These are phyloP conservation scores for Lepiota venenata DNA, from an alignment of 768 basidiomycete genomes.

Conservation along the genomic window DNA sequence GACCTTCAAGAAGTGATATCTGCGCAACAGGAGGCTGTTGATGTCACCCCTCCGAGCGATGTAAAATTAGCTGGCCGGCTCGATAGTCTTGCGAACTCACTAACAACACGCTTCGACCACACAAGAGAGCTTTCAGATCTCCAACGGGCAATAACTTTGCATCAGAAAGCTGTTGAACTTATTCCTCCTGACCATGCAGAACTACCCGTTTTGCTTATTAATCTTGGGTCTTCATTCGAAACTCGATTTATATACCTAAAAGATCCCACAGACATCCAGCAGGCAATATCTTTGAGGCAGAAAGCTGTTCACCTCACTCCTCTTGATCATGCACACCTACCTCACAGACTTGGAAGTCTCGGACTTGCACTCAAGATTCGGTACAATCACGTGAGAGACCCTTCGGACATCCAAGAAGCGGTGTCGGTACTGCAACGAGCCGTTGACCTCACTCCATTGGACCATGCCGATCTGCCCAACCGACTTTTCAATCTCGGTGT, in stretches of 20 bases:
- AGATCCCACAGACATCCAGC: background rate
- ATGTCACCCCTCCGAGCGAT: background rate
- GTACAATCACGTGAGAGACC: conserved; percentile 8
- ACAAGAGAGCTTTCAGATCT: no score
- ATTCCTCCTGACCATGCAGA: background rate
- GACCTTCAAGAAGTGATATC: background rate
- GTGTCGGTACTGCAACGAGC: conserved; percentile 10
- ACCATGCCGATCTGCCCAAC: background rate
- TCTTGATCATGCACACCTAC: conserved; percentile 10
- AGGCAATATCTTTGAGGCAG: conserved; percentile 17
- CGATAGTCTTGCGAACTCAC: background rate
- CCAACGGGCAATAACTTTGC: conserved; percentile 11
- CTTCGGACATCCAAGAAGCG: conserved; percentile 20
- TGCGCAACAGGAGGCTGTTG: background rate
- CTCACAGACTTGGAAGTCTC: conserved; percentile 8
- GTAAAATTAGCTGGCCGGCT: background rate
- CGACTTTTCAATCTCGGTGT: conserved; percentile 2
- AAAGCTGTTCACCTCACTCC: conserved; percentile 20
- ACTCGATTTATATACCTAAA: background rate
- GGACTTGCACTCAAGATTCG: conserved; percentile 11
- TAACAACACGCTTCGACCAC: no score
- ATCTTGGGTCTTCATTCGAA: background rate
- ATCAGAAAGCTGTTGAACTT: background rate
- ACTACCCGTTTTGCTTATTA: background rate
- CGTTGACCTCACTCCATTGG: conserved; percentile 10